These are phyloP conservation scores for Fusarium sulawesiense DNA, from an alignment of 2,329 filamentous ascomycete genomes.

Conservation along the genomic window DNA sequence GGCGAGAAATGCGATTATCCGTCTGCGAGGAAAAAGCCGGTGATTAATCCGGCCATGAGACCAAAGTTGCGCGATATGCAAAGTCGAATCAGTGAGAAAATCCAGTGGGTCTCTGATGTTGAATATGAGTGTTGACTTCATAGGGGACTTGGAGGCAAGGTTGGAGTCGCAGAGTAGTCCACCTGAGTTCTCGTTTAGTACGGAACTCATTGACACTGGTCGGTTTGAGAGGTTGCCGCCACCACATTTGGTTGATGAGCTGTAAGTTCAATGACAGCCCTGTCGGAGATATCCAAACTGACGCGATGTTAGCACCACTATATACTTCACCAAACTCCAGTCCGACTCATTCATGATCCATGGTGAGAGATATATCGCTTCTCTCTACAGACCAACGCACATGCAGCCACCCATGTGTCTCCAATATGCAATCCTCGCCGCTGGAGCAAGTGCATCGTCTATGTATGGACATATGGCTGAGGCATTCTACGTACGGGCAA, in stretches of 20 bases:
- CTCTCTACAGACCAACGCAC: constrained; percentile 75
- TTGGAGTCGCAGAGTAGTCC: constrained; percentile 16
- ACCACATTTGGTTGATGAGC: constrained; percentile 27
- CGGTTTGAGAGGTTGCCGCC: constrained; percentile 33
- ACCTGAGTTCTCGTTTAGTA: not conserved
- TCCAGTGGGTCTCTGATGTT: too few relatives aligned
- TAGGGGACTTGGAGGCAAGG: constrained; percentile 54
- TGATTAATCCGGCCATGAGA: constrained; percentile 19
- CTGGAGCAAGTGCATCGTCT: constrained; percentile 75
- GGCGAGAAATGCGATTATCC: constrained; percentile 27
- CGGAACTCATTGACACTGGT: constrained; percentile 34
- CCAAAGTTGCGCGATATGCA: constrained; percentile 30
- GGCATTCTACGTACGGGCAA: constrained; percentile 81
- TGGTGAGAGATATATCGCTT: constrained; percentile 74
- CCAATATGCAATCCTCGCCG: constrained; percentile 83
- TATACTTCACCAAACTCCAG: constrained; percentile 79
- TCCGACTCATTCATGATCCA: constrained; percentile 80
- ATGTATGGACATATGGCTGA: constrained; percentile 76
- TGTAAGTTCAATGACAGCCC: not conserved
- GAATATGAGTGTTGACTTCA: not conserved
- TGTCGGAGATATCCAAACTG: not conserved
- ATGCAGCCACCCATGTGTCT: constrained; percentile 82
- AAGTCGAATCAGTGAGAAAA: constrained; percentile 18
- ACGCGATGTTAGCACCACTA: not conserved
- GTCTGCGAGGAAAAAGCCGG: constrained; percentile 19